Evolutionary conservation across 2,329 filamentous ascomycete species (phyloP), one percentile per base, ranked within the genome.

Genomic region (Didymellaceae sp.): DNA sequence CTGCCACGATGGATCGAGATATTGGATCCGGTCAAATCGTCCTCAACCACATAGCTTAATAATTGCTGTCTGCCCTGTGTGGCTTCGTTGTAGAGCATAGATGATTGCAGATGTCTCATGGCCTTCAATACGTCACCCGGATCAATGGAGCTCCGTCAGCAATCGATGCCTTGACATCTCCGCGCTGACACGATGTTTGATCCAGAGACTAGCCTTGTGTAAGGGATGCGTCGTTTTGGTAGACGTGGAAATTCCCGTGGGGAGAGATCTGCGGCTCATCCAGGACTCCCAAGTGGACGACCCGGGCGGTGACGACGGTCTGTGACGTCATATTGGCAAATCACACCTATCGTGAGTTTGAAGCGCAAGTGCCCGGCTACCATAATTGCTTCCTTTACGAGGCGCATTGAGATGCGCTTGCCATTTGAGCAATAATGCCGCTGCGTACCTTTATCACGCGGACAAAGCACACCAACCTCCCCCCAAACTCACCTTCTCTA

Each of bases 301-400:
- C 25, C 30, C 31, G 31, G 35, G 48, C 42, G 41, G 48, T 52
- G 48, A 41, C 48, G 35, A 37, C 24, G 34, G 25, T 24, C 4
- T 35, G 16, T 52, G 48, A 52, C 38, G 43, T 52, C 48, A 52
- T 52, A 4, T 35, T 32, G 21, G 30, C 43, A 42, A 42, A 38
- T 46, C 48, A 52, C 14, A 42, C 30, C 30, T 39, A 53, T 48
- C 44, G 45, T 53, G 50, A 48, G 24, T 43, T 48, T 32, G 34
- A 41, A 41, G 28, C 39, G 40, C 40, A 48, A 43, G 25, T 48
- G 33, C 44, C 39, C 38, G 32, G 18, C 25, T 47, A 37, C 21
- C 40, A 53, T 41, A 40, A 32, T 48, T 48, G 39, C 40, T 53
- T 53, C 45, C 40, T 48, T 35, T 35, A 28, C n/a, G 11, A 21